Percentiles rank a stretch among this genome's conserved stretches.
phyloP scores from a whole-genome alignment of 2,329 filamentous ascomycete genomes.

The Monilinia fructicola region DNA sequence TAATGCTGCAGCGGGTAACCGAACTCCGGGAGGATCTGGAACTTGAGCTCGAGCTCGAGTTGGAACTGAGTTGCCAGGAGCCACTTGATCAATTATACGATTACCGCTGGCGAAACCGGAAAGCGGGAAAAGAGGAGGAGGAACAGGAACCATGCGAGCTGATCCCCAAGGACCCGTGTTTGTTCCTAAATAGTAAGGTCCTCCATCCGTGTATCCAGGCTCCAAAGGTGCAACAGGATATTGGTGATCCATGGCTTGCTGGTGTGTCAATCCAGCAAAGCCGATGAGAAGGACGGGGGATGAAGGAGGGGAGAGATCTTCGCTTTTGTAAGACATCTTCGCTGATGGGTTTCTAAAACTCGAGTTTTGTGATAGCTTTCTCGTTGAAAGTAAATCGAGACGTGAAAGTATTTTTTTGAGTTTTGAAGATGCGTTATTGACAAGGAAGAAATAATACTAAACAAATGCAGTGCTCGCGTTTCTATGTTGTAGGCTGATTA shows the following conservation, averaged over 20 bases:
- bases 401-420: not conserved
- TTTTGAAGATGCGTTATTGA: too few relatives aligned
- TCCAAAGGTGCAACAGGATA: not conserved
- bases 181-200: not conserved
- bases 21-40: not conserved
- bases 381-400: not conserved
- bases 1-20: not conserved
- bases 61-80: not conserved
- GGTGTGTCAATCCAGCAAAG: not conserved
- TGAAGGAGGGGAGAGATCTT: not conserved
- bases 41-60: not conserved
- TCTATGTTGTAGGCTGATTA: too few relatives aligned
- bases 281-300: not conserved
- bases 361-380: not conserved
- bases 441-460: too few relatives aligned
- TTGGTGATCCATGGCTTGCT: not conserved
- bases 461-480: too few relatives aligned
- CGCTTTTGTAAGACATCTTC: not conserved
- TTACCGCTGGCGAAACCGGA: too few relatives aligned
- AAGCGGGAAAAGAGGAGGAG: not conserved
- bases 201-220: not conserved
- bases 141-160: not conserved
- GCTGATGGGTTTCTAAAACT: not conserved
- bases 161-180: not conserved
- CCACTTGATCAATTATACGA: not conserved